phyloP scores from a whole-genome alignment of 208 protist genomes.

The Ichthyophonus hoferi region DNA sequence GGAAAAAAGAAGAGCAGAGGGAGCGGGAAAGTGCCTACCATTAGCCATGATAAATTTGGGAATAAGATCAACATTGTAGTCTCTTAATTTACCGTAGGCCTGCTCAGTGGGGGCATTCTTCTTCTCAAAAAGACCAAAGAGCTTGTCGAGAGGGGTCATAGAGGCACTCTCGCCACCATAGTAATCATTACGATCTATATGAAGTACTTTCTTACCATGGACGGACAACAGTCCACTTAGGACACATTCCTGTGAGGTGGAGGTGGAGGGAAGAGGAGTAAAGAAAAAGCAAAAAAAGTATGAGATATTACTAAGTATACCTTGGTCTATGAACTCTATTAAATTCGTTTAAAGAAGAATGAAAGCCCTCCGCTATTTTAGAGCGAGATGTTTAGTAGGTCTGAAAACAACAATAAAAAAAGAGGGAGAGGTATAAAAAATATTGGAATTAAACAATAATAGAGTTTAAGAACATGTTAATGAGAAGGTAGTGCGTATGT shows the following conservation, averaged over 20 bases:
- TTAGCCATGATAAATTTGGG: conserved; percentile 98
- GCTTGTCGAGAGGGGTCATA: conserved; percentile 72
- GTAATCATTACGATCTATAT: conserved; percentile 98
- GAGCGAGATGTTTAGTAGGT: too few species aligned
- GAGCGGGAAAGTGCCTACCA: conserved; percentile 60
- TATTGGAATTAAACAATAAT: too few species aligned
- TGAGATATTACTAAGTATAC: too few species aligned
- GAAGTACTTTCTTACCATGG: conserved; percentile 94
- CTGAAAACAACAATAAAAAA: too few species aligned
- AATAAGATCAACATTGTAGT: conserved; percentile 98
- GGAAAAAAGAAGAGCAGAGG: not conserved
- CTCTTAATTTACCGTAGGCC: conserved; percentile 62
- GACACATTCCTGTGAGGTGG: conserved; percentile 39
- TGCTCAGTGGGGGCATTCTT: not conserved
- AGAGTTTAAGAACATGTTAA: too few species aligned
- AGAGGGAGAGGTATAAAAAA: too few species aligned
- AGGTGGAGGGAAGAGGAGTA: conserved; percentile 63
- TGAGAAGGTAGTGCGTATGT: too few species aligned
- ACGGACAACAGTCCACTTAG: conserved; percentile 77
- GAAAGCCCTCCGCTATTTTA: too few species aligned
- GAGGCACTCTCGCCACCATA: conserved; percentile 98
- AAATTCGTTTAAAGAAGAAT: too few species aligned
- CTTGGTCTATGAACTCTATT: too few species aligned
- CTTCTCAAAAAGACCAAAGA: conserved; percentile 28
- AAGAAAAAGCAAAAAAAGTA: too few species aligned